Base-by-base conservation (phyloP, 352 stramenopile genomes). In the Phytopythium chamaehyphon region DNA sequence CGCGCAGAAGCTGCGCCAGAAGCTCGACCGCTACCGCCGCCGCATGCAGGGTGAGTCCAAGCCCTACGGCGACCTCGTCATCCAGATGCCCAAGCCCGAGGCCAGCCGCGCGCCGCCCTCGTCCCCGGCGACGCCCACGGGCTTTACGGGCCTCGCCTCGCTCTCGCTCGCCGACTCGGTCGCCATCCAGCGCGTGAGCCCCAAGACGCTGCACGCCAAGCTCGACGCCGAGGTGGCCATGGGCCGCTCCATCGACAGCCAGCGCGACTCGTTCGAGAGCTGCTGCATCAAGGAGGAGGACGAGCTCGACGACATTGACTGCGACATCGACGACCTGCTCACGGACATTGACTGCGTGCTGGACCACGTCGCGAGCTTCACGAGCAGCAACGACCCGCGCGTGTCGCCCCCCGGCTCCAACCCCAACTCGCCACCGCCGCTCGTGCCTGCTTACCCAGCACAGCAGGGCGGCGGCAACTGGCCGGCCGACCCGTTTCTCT, bases 1-100 rank as follows among this genome's bases (percentile, higher is more conserved):
- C 47, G 76, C 71, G 52, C 76, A 87, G 56, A 87, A 87, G 59
- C 64, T 85, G 37, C 71, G 76, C 3, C 73, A 85, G 64, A 87
- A 87, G 49, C 71, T 87, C 47, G 71, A 47, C 48, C 73, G 73
- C 22, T 84, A 71, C 70, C 76, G 77, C 44, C 66, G 69, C 33
- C 71, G 71, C 40, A 67, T 82, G 18, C 69, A 62, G 40, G 67
- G 62, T 36, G 58, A 74, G 26, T 63, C 65, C 37, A 51, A 74
- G 51, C 52, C 48, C 51, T 12, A 59, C 61, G 23, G 54, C 61
- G 22, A 43, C 45, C 6, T 54, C 50, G 23, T 58, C 31, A 50
- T 54, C 8, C 50, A 19, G n/a, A 47, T 45, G 24, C 39, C 21
- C 2, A 39, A 40, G 37, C 42, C 44, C 26, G 53, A 47, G 19